Percentiles rank a stretch among this genome's conserved stretches.
Evolutionary conservation across 1,139 yeast genomes (phyloP).

Genomic region (Eremothecium cymbalariae): DNA sequence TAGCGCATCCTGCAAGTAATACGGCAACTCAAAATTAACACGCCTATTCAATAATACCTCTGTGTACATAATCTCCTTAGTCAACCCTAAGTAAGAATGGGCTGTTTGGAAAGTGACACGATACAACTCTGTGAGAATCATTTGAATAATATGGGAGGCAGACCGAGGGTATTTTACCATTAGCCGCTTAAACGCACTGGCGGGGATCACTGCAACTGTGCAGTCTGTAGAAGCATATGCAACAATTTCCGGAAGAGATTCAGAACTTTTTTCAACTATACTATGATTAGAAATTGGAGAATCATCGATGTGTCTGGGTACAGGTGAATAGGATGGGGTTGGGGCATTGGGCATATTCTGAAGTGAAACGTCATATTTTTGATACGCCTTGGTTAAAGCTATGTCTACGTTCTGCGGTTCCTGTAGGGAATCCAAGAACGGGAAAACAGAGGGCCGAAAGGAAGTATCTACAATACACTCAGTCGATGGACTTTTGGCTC

Average conservation of each 20-base stretch:
- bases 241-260: conserved; percentile 31
- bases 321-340: neutral
- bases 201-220: conserved; percentile 88
- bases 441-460: conserved; percentile 7
- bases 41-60: conserved; percentile 58
- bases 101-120: conserved; percentile 89
- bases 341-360: neutral
- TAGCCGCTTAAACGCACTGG: conserved; percentile 67
- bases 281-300: neutral
- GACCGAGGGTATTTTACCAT: conserved; percentile 77
- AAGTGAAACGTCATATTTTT: neutral
- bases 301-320: neutral
- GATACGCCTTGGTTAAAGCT: neutral
- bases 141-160: conserved; percentile 88
- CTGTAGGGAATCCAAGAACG: conserved; percentile 8
- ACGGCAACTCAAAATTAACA: conserved; percentile 48
- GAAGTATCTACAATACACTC: too few species aligned
- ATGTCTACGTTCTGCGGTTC: conserved; percentile 6
- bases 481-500: conserved; percentile 2
- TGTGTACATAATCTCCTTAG: conserved; percentile 71
- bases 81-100: conserved; percentile 76
- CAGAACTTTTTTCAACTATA: neutral
- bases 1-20: conserved; percentile 49
- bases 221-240: conserved; percentile 44
- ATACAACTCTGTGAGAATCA: conserved; percentile 77